Evolutionary conservation across 2,329 filamentous ascomycete genomes (phyloP), one percentile per base, ranked within the genome.

Genomic region (Endothia cerciana): DNA sequence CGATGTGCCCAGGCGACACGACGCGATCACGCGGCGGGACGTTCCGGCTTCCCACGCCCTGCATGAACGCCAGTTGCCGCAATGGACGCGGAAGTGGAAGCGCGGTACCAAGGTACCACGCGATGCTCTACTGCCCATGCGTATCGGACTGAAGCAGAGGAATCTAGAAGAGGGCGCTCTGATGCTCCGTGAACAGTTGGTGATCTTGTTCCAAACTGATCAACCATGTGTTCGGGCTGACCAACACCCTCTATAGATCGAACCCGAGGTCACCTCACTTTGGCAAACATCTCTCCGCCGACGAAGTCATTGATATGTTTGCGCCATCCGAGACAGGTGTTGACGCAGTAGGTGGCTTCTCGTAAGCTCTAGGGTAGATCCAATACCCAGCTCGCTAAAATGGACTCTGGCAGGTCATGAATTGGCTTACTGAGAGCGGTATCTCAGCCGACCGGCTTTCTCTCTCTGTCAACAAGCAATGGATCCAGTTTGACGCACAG

Each of bases 401-500:
- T 38, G 77, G 22, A 76, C 78, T 43, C 65, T 69, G 10, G 66
- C 17, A 66, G 60, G 64, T 66, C 3, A 59, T 53, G 30, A 69
- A 73, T 22, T 82, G 80, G 80, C 72, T 82, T 51, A 60, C 62
- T 6, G 51, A 65, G 4, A 49, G 65, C 8, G 72, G 72, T 0
- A 68, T 73, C 25, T 38, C 65, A 3, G 60, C 66, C 7, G 41
- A 66, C 10, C 70, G 72, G 5, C 64, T 74, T 22, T 70, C 69
- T 1, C 69, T 65, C 55, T 73, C 72, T 1, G 60, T 56, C 28
- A 73, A 74, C 63, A 73, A 71, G 64, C 71, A 80, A 72, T 82
- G 79, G 80, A 69, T 82, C 51, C 77, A 80, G 68, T 79, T 82
- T 57, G 77, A 81, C 68, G 77, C 78, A 11, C 73, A 75, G 1